phyloP scores from a whole-genome alignment of 352 stramenopile species.

The Phytopythium ostracodes region DNA sequence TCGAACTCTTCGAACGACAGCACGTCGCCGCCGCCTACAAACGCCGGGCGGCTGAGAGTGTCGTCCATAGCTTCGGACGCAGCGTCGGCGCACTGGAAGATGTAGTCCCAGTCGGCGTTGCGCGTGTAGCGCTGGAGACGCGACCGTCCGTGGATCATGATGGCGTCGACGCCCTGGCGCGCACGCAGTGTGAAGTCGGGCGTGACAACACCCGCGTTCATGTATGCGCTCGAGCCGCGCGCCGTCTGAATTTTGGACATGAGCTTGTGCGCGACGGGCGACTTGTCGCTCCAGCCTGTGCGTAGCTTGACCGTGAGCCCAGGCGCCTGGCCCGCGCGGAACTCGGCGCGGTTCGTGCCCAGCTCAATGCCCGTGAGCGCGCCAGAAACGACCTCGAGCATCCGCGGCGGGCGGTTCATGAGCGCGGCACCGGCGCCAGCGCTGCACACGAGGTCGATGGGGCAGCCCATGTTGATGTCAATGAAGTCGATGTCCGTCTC shows the following conservation, averaged over 20 bases:
- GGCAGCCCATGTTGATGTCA: slow-evolving; percentile 99
- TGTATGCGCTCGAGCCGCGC: slow-evolving; percentile 52
- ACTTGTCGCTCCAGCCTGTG: slow-evolving; percentile 96
- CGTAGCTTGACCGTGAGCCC: slow-evolving; percentile 98
- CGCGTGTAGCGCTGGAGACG: slow-evolving; percentile 97
- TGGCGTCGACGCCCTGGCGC: slow-evolving; percentile 60
- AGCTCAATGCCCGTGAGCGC: slow-evolving; percentile 85
- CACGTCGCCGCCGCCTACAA: slow-evolving; percentile 92
- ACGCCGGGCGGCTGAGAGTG: slow-evolving; percentile 50
- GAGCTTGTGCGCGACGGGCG: slow-evolving; percentile 93
- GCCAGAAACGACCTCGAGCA: slow-evolving; percentile 88
- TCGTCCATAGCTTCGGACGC: slow-evolving; percentile 23
- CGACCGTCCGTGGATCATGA: slow-evolving; percentile 95
- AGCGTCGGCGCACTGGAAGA: slow-evolving; percentile 86
- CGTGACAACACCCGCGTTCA: slow-evolving; percentile 76
- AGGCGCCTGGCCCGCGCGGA: slow-evolving; percentile 28
- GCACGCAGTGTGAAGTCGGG: slow-evolving; percentile 67
- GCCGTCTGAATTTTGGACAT: slow-evolving; percentile 87
- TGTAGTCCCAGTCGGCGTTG: slow-evolving; percentile 98
- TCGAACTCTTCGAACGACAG: slow-evolving; percentile 85
- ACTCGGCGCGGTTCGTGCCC: slow-evolving; percentile 30
- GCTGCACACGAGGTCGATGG: slow-evolving; percentile 94
- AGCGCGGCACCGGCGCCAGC: slow-evolving; percentile 89
- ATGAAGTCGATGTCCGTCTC: slow-evolving; percentile 97
- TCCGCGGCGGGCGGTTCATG: slow-evolving; percentile 90